Conservation (phyloP, 169 alveolate species). For the Cryptosporidium canis region DNA sequence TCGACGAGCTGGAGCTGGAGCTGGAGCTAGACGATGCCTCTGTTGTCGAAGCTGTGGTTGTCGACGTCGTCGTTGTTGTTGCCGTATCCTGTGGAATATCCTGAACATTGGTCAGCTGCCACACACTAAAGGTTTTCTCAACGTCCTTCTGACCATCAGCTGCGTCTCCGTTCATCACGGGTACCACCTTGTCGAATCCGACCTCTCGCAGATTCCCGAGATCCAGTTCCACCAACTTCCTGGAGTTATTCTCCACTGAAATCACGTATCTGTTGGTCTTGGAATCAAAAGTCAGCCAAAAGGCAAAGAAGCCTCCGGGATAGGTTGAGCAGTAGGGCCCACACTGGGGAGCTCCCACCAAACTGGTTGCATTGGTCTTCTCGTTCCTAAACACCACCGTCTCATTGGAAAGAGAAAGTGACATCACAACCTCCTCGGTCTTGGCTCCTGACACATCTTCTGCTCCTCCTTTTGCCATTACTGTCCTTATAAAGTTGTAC, state of each 20-base stretch:
- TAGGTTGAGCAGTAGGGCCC: slow-evolving; percentile 46
- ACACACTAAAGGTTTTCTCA: not conserved
- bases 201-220: too few species aligned
- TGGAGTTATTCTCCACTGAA: slow-evolving; percentile 13
- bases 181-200: too few species aligned
- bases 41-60: not conserved
- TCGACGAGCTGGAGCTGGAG: not conserved
- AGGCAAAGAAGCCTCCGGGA: slow-evolving; percentile 28
- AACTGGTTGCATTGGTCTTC: not conserved
- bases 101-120: not conserved
- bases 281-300: slow-evolving; percentile 10
- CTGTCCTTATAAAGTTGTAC: not conserved
- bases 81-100: not conserved
- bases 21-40: not conserved
- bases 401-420: not conserved
- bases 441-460: too few species aligned
- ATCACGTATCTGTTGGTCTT: not conserved
- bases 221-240: too few species aligned
- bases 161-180: too few species aligned
- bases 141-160: too few species aligned
- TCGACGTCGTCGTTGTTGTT: not conserved
- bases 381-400: slow-evolving; percentile 19
- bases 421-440: not conserved
- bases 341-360: slow-evolving; percentile 27
- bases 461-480: not conserved